Evolutionary conservation across 192 early-diverging fungal genomes (phyloP).

Genomic region (Coemansia reversa): DNA sequence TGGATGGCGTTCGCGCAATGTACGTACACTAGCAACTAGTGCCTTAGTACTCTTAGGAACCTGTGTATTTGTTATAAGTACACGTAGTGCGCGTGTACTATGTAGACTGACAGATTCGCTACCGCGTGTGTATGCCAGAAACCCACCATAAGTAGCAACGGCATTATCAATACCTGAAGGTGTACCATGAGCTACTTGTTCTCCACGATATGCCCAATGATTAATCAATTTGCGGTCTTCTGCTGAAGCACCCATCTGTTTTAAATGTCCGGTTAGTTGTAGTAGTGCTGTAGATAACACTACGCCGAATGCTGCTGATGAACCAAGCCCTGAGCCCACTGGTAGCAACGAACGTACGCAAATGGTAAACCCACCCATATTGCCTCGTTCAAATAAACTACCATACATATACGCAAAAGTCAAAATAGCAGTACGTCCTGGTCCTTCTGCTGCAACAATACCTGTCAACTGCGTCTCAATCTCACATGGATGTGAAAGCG

Average conservation of each 20-base stretch:
- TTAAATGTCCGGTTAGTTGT: slow-evolving; percentile 46
- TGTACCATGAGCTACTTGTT: slow-evolving; percentile 93
- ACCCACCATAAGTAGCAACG: slow-evolving; percentile 85
- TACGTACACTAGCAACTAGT: slow-evolving; percentile 78
- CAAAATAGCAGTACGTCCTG: slow-evolving; percentile 56
- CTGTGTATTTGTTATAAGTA: slow-evolving; percentile 86
- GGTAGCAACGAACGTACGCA: slow-evolving; percentile 76
- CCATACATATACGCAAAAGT: slow-evolving; percentile 70
- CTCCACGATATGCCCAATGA: slow-evolving; percentile 86
- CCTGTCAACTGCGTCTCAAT: slow-evolving; percentile 20
- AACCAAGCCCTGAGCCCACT: slow-evolving; percentile 91
- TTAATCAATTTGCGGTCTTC: slow-evolving; percentile 65
- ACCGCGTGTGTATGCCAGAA: slow-evolving; percentile 69
- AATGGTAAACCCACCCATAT: slow-evolving; percentile 55
- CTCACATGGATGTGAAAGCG: slow-evolving; percentile 13
- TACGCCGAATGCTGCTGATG: slow-evolving; percentile 91
- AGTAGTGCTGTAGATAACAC: slow-evolving; percentile 76
- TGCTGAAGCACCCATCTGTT: slow-evolving; percentile 13
- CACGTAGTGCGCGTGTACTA: slow-evolving; percentile 62
- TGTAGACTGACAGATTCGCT: slow-evolving; percentile 52
- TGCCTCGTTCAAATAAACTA: slow-evolving; percentile 25
- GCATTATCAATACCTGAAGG: slow-evolving; percentile 96
- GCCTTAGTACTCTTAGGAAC: slow-evolving; percentile 87
- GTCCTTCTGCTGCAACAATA: slow-evolving; percentile 22
- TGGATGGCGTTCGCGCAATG: slow-evolving; percentile 57